Evolutionary conservation across 176 grass and related monocot genomes (phyloP), one percentile per base, ranked within the genome.

Genomic region (Olyra latifolia): DNA sequence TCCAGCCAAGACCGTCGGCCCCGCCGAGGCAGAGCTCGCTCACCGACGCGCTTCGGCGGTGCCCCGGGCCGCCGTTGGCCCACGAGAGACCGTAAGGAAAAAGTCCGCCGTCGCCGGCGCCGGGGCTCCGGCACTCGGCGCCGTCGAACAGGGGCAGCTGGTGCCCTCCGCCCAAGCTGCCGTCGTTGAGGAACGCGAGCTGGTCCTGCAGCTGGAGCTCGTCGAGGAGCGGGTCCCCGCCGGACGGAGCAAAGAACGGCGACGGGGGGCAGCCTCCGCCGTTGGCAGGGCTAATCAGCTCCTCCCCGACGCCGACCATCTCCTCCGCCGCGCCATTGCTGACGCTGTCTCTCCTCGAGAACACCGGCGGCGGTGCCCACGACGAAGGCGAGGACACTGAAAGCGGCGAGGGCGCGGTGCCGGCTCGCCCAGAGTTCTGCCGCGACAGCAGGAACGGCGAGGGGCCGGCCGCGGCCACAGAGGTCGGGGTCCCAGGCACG

Each of bases 191-290:
- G 83, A 98, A 91, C 28, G 87, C 90, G 14, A 97, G 87, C 78
- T 97, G 92, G 3, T 98, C 95, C 75, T 90, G 95, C 66, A 98
- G 83, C 77, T 91, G 88, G 64, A 94, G 72, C 53, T 98, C 95
- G 15, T 94, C 95, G 27, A 91, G 48, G 56, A 81, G 84, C 41
- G 35, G 72, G 4, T 78, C 84, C 15, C 78, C 76, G 8, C 52
- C 72, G 40, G 75, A 48, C 0, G n/a, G 72, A 4, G 17, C 15
- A 3, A 85, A 94, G 71, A 93, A 93, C 4, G 91, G 87, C 60
- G 88, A 82, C 19, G 61, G 72, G 20, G 68, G 71, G 1, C 67
- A 57, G 24, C 66, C 63, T 6, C 52, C 73, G 1, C 74, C 82
- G 62, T 72, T 84, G 0, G 80, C 76, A 10, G 86, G 88, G 72